Percentiles rank a stretch among this genome's conserved stretches.
Conservation (phyloP, 1,284 basidiomycete genomes). For the Hymenochaete sp. region DNA sequence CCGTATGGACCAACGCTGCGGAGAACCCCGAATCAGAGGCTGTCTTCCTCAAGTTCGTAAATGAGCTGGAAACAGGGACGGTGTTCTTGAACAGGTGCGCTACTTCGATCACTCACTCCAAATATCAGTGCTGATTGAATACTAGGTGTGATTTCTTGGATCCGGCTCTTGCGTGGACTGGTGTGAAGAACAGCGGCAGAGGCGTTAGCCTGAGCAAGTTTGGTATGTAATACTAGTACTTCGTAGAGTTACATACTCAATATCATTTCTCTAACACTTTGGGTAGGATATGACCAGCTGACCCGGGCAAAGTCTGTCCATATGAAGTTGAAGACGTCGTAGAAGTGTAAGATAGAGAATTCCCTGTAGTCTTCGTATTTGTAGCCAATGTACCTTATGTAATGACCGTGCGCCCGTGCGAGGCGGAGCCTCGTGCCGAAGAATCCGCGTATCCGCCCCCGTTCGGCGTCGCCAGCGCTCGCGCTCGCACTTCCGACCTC, state of each 20-base stretch:
- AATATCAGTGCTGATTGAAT: background rate
- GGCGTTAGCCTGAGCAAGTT: slow-evolving; percentile 86
- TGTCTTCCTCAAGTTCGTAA: slow-evolving; percentile 63
- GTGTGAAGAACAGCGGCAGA: slow-evolving; percentile 86
- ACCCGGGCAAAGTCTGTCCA: slow-evolving; percentile 31
- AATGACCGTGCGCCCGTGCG: too few species aligned
- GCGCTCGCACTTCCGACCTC: too few species aligned
- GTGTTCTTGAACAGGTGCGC: slow-evolving; percentile 80
- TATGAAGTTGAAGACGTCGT: slow-evolving; percentile 21
- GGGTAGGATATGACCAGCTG: slow-evolving; percentile 30
- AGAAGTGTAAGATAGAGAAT: too few species aligned
- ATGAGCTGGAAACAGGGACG: slow-evolving; percentile 79
- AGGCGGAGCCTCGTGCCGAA: too few species aligned
- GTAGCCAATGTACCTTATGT: too few species aligned
- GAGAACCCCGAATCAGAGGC: slow-evolving; percentile 49
- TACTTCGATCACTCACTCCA: background rate
- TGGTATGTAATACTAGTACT: slow-evolving; percentile 42
- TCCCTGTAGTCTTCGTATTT: too few species aligned
- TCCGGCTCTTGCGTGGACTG: slow-evolving; percentile 89
- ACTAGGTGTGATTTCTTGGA: slow-evolving; percentile 77
- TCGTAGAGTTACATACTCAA: slow-evolving; percentile 1
- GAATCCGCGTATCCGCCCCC: too few species aligned
- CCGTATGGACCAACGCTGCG: slow-evolving; percentile 80
- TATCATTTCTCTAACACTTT: background rate
- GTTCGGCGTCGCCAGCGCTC: too few species aligned